These are phyloP conservation scores for Penium margaritaceum DNA, from an alignment of 139 green algal genomes.

Conservation along the genomic window DNA sequence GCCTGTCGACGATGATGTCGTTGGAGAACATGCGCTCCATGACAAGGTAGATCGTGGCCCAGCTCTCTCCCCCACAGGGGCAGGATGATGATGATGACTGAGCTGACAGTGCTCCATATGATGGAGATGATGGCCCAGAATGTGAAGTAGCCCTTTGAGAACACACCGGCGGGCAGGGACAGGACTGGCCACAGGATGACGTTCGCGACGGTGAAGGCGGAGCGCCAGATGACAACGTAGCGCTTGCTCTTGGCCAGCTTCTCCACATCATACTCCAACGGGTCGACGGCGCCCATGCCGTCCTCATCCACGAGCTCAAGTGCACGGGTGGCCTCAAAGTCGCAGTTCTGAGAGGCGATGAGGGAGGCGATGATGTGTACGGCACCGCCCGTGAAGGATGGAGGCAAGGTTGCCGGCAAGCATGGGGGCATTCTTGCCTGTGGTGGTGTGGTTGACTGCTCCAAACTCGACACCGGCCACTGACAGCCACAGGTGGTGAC, in stretches of 20 bases:
- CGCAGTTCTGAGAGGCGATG: too few relatives aligned
- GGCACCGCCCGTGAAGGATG: constrained; percentile 22
- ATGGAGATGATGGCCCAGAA: constrained; percentile 66
- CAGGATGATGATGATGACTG: constrained; percentile 56
- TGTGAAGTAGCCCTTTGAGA: constrained; percentile 64
- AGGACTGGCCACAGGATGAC: constrained; percentile 64
- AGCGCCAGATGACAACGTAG: constrained; percentile 48
- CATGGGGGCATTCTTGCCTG: constrained; percentile 24
- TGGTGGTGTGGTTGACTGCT: constrained; percentile 11
- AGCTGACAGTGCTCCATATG: constrained; percentile 60
- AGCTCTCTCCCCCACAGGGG: constrained; percentile 60
- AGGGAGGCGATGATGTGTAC: constrained; percentile 4
- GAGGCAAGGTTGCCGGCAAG: constrained; percentile 40
- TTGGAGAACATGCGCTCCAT: constrained; percentile 44
- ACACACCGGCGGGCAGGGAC: constrained; percentile 62
- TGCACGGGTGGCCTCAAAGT: background rate
- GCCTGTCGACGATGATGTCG: constrained; percentile 22
- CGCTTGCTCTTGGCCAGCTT: constrained; percentile 4
- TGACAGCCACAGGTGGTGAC: too few relatives aligned
- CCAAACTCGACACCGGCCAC: constrained; percentile 21
- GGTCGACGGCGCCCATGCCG: background rate
- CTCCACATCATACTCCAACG: constrained; percentile 12
- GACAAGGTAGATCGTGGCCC: constrained; percentile 35
- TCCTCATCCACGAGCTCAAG: background rate
- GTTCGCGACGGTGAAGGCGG: constrained; percentile 55